A percentile compares a stretch with the other conserved stretches of the same genome.
Evolutionary conservation across 83 land plant species (phyloP).

Genomic region (Larix sibirica): DNA sequence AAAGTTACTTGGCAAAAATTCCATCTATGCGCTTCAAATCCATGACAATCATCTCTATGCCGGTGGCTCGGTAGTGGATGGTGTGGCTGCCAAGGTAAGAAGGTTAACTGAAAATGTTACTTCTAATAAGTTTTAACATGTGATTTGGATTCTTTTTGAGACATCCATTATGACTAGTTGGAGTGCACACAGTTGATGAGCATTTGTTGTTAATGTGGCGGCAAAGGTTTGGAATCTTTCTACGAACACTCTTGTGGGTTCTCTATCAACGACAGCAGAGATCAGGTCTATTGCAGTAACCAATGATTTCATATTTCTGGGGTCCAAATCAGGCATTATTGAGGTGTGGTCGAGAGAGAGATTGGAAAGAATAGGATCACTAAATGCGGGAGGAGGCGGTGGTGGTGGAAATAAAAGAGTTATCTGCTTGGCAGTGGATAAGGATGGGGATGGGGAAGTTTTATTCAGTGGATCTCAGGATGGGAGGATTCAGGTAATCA

Average conservation of each 20-base stretch:
- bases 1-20: constrained; percentile 50
- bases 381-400: constrained; percentile 24
- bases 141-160: constrained; percentile 6
- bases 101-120: background rate
- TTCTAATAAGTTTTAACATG: background rate
- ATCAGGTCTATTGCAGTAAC: constrained; percentile 33
- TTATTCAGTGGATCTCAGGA: constrained; percentile 45
- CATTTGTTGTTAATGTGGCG: background rate
- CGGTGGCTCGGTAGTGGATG: constrained; percentile 51
- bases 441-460: constrained; percentile 34
- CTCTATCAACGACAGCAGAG: constrained; percentile 34
- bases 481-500: constrained; percentile 53
- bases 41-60: constrained; percentile 39
- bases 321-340: constrained; percentile 46
- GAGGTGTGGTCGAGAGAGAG: constrained; percentile 56
- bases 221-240: constrained; percentile 46
- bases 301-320: constrained; percentile 52
- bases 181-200: background rate
- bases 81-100: constrained; percentile 47
- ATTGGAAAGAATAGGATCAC: constrained; percentile 36
- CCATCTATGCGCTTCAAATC: constrained; percentile 34
- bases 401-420: constrained; percentile 31
- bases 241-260: constrained; percentile 31
- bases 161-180: background rate
- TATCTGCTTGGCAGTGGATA: constrained; percentile 21